These are phyloP conservation scores for Umbelopsis sp. DNA, from an alignment of 192 early-diverging fungal species.

Conservation along the genomic window DNA sequence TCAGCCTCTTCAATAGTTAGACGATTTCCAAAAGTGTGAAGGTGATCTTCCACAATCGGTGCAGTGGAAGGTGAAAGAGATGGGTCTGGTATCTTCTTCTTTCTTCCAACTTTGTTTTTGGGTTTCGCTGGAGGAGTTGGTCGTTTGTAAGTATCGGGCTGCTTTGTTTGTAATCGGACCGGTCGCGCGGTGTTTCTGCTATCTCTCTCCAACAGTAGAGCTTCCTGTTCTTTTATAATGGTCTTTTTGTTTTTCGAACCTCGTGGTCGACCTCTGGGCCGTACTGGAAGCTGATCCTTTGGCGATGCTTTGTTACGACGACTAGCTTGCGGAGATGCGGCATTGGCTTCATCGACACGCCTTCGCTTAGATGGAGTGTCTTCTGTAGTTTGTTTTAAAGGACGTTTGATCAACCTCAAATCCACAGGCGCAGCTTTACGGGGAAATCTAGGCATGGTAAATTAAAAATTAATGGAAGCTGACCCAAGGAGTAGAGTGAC, in stretches of 20 bases:
- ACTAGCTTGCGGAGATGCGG: slow-evolving; percentile 1
- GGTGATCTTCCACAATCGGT: not conserved
- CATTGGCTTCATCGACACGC: not conserved
- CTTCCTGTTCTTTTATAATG: slow-evolving; percentile 5
- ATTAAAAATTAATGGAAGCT: not conserved
- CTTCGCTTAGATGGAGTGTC: not conserved
- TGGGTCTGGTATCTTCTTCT: not conserved
- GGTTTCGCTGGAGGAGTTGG: not conserved
- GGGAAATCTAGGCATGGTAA: not conserved
- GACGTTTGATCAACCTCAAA: slow-evolving; percentile 1
- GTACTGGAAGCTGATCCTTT: not conserved
- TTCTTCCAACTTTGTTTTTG: not conserved
- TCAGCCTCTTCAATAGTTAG: slow-evolving; percentile 55
- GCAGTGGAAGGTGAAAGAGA: not conserved
- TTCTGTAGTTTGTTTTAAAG: not conserved
- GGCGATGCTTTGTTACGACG: not conserved
- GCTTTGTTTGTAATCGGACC: not conserved
- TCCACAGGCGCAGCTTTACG: slow-evolving; percentile 15
- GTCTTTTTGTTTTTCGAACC: slow-evolving; percentile 12
- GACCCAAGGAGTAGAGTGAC: not conserved
- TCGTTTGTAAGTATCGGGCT: not conserved
- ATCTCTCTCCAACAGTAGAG: not conserved
- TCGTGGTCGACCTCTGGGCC: slow-evolving; percentile 2
- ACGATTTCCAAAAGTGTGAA: slow-evolving; percentile 44
- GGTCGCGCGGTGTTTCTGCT: not conserved